Evolutionary conservation across 2,329 filamentous ascomycete genomes (phyloP), one percentile per base, ranked within the genome.

Genomic region (Colletotrichum paranaense): DNA sequence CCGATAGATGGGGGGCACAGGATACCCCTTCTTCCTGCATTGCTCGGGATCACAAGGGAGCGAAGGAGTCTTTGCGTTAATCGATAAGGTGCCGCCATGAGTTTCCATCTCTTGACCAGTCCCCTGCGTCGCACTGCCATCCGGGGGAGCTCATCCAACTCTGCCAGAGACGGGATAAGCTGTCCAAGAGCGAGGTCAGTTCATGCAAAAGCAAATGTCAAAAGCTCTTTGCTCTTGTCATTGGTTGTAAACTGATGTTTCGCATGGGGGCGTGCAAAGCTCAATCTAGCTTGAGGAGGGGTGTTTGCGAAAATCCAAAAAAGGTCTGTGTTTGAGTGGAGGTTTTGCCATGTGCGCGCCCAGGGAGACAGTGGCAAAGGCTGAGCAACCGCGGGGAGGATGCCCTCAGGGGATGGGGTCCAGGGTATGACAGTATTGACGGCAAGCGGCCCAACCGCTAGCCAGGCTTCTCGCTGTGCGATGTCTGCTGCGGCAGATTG

Each of bases 31-130:
- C 60, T 42, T 69, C 59, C 52, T 24, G 64, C 73, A 69, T 71
- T 70, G 49, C 42, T 68, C 52, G 52, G 62, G 62, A 72, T 68
- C 72, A 63, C 38, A 38, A 63, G 57, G 68, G 57, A 63, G 58
- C 32, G 58, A 57, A 38, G 28, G 49, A 59, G 62, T 68, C 72
- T 72, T 58, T 63, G 68, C 62, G 68, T 62, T 66, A 69, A 74
- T 74, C 66, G 71, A 71, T 67, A 71, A 74, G 71, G 57, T 71
- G 67, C 71, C 73, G 71, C 57, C n/a, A 62, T 16, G 62, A 65
- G 52, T 38, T 46, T 46, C 24, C 19, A 42, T 22, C 53, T 60
- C 22, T 19, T 42, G 22, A 26, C n/a, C 58, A 49, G 62, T 62
- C 32, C 46, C 53, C 46, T 60, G 56, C 22, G 60, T 66, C 28